A percentile compares a stretch with the other conserved stretches of the same genome.
phyloP scores from a whole-genome alignment of 179 eudicot genomes.

The Amaranthus tricolor region DNA sequence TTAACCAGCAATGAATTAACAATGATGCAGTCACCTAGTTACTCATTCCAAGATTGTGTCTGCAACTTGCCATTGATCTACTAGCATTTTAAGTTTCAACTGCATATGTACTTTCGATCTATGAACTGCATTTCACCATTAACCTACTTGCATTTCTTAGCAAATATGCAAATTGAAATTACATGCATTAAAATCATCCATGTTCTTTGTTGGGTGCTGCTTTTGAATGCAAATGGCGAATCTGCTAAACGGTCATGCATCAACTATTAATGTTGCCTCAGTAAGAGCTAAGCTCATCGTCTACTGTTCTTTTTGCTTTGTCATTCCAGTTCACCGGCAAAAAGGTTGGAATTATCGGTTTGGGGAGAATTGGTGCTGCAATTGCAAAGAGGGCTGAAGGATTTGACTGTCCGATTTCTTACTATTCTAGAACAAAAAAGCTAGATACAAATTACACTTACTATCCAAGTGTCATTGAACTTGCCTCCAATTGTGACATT shows the following conservation, averaged over 20 bases:
- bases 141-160: not conserved
- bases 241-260: too few relatives aligned
- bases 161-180: not conserved
- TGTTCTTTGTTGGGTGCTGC: too few relatives aligned
- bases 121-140: not conserved
- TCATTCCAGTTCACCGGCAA: slow-evolving; percentile 45
- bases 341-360: slow-evolving; percentile 47
- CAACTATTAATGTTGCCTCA: not conserved
- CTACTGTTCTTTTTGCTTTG: not conserved
- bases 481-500: slow-evolving; percentile 44
- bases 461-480: slow-evolving; percentile 38
- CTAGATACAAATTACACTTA: slow-evolving; percentile 37
- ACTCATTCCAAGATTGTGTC: too few relatives aligned
- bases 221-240: too few relatives aligned
- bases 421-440: slow-evolving; percentile 42
- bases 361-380: slow-evolving; percentile 49
- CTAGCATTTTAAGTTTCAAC: not conserved
- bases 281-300: not conserved
- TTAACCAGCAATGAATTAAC: too few relatives aligned
- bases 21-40: too few relatives aligned
- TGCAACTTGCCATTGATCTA: not conserved
- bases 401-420: slow-evolving; percentile 43
- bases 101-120: too few relatives aligned
- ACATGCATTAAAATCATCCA: not conserved
- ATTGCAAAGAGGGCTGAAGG: slow-evolving; percentile 48